Base-by-base conservation (phyloP, 257 asterid genomes). In the Scutellaria minor region DNA sequence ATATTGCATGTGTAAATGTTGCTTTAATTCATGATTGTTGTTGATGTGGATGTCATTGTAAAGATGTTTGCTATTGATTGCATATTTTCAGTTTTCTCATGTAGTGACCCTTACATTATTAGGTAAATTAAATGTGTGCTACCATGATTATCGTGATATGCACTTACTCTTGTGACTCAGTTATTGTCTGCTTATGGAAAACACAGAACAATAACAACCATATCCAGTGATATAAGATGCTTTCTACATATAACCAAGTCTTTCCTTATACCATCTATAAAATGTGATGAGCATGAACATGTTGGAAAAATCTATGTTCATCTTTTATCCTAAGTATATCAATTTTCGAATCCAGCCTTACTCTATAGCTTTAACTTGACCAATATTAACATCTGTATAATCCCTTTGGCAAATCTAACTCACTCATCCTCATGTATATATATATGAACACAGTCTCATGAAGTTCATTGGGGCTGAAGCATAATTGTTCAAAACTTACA, bases 251-350 rank as follows among this genome's bases (percentile, higher is more conserved):
- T 47, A 50, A 9, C 10, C 62, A 31, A 31, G 37, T 31, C 14
- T 60, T 24, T 48, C 27, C 20, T 11, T 52, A 54, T 65, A 54
- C 57, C 72, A 54, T 59, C 27, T 18, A 6, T 62, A 8, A 68
- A 22, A 54, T 40, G 75, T 20, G 44, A 11, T 24, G 51, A 68
- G n/a, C 47, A 37, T 7, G 40, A 54, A 57, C 47, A 42, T 66
- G 66, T 46, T 52, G 15, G 54, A 40, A 54, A 40, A 2, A 14
- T 53, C 58, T 7, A 18, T 53, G 11, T 8, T 56, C 18, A 18
- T 18, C 3, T 12, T 27, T 45, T 57, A 11, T 9, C 11, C 0
- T 22, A 15, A 10, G 4, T 1, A 9, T 71, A 0, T 14, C 0
- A 0, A 35, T 12, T 60, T 31, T 11, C 24, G n/a, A 45, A 4